Percentiles rank a stretch among this genome's conserved stretches.
phyloP scores from a whole-genome alignment of 2,329 filamentous ascomycete genomes.

The Botrytis fragariae region DNA sequence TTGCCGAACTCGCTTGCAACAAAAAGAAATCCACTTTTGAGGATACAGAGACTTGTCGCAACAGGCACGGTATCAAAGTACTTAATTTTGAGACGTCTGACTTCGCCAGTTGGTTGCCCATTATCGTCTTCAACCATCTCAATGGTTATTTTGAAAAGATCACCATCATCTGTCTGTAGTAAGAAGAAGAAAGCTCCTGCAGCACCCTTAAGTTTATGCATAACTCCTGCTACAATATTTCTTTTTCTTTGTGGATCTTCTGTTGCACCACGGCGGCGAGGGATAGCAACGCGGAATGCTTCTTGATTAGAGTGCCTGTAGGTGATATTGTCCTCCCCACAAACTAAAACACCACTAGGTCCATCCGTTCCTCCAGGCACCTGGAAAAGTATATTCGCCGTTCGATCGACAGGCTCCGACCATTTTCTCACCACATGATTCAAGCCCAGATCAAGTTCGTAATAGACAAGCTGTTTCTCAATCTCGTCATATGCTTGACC shows the following conservation, averaged over 20 bases:
- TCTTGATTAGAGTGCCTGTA: conserved; percentile 97
- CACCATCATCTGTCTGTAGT: conserved; percentile 94
- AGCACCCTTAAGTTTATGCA: conserved; percentile 87
- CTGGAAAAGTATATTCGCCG: conserved; percentile 86
- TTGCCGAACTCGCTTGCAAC: conserved; percentile 91
- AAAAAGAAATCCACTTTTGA: conserved; percentile 95
- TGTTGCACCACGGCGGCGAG: conserved; percentile 78
- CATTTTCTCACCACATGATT: conserved; percentile 98
- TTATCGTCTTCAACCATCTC: conserved; percentile 83
- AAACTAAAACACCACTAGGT: conserved; percentile 92
- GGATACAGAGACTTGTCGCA: conserved; percentile 81
- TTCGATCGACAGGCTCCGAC: conserved; percentile 89
- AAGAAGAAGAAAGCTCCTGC: conserved; percentile 94
- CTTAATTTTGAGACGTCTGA: conserved; percentile 83
- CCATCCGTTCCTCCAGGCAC: conserved; percentile 92
- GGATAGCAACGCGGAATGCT: conserved; percentile 84
- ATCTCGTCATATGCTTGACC: conserved; percentile 77
- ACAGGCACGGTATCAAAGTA: conserved; percentile 97
- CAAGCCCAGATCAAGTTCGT: conserved; percentile 92
- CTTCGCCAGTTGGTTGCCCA: conserved; percentile 75
- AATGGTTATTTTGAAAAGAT: conserved; percentile 93
- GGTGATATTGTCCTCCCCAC: conserved; percentile 89
- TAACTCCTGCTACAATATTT: conserved; percentile 83
- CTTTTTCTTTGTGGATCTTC: conserved; percentile 92
- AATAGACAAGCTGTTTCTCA: conserved; percentile 93